Base-by-base conservation (phyloP, 2,329 filamentous ascomycete species). In the Bipolaris gigantea region DNA sequence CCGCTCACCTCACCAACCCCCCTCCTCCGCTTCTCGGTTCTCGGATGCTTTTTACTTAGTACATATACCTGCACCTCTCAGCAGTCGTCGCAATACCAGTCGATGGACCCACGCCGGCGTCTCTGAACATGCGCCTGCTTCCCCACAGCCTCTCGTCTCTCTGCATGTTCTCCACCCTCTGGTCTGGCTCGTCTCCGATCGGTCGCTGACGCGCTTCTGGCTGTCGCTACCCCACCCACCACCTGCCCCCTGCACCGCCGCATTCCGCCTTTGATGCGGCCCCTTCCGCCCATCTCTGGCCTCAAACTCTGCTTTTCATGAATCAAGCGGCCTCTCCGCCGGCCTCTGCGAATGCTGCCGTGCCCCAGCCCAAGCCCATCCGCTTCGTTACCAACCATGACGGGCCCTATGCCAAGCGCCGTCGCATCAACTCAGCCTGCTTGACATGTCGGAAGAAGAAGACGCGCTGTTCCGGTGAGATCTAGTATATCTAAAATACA, bases 401-500 rank as follows among this genome's bases (percentile, higher is more conserved):
- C 50, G 73, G 73, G 11, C 74, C 74, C 47, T 75, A 76, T 57
- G 73, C 73, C 34, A 76, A 76, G 68, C 65, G 74, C 30, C 65
- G 74, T 43, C 68, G 74, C 53, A 75, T 76, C 61, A 75, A 74
- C 58, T 71, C 73, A 35, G 74, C 74, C 10, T 81, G 79, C 53
- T 54, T 80, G 62, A 80, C 78, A 18, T 81, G 79, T 59, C 71
- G 79, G 8, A 75, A 75, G 60, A 77, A 79, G 56, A 81, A 81
- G 71, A 80, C 79, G 55, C 77, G 78, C 40, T 81, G 79, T 57
- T 78, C 76, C 15, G 77, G 77, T 65, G 66, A 18, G 50, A 10
- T 7, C 10, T 11, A 8, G 18, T 11, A 7, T 8, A 18, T 11
- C 13, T 7, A 27, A 18, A 19, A n/a, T 30, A 10, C 11, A n/a